Evolutionary conservation across 1,139 yeast genomes (phyloP).

Genomic region (Sugiyamaella castrensis): DNA sequence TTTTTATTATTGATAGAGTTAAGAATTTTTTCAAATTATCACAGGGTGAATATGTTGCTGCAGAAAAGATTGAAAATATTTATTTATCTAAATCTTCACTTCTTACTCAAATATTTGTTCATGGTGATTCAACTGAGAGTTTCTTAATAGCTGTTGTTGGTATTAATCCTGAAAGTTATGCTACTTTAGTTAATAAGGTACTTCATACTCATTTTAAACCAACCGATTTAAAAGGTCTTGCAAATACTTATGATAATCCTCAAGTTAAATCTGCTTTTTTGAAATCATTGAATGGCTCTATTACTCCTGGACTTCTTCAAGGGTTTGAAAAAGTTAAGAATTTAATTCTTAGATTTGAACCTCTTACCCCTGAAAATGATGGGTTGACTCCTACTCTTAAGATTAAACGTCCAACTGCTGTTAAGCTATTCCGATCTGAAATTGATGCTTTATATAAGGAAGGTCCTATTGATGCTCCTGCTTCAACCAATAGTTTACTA

Average conservation of each 20-base stretch:
- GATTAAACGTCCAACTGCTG: conserved; percentile 61
- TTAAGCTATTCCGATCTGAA: conserved; percentile 48
- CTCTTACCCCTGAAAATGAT: conserved; percentile 60
- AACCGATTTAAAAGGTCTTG: conserved; percentile 33
- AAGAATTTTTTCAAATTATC: conserved; percentile 78
- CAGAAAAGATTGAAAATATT: conserved; percentile 69
- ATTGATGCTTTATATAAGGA: conserved; percentile 59
- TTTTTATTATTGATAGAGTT: conserved; percentile 67
- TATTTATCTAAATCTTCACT: conserved; percentile 55
- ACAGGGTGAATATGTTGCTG: conserved; percentile 80
- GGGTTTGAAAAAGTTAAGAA: conserved; percentile 68
- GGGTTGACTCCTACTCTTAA: conserved; percentile 75
- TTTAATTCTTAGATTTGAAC: conserved; percentile 57
- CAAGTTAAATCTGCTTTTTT: conserved; percentile 36
- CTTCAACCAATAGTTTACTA: too few species aligned
- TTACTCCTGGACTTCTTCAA: conserved; percentile 36
- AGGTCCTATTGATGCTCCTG: conserved; percentile 39
- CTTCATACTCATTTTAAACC: conserved; percentile 26
- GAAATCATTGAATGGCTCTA: conserved; percentile 33
- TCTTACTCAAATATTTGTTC: conserved; percentile 56
- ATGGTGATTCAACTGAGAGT: conserved; percentile 64
- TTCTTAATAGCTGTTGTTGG: conserved; percentile 66
- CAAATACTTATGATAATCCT: conserved; percentile 31
- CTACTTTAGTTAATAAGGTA: conserved; percentile 30
- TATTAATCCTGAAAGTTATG: conserved; percentile 47